Conservation (phyloP, 306 rosid genomes). For the Acacia confusa region DNA sequence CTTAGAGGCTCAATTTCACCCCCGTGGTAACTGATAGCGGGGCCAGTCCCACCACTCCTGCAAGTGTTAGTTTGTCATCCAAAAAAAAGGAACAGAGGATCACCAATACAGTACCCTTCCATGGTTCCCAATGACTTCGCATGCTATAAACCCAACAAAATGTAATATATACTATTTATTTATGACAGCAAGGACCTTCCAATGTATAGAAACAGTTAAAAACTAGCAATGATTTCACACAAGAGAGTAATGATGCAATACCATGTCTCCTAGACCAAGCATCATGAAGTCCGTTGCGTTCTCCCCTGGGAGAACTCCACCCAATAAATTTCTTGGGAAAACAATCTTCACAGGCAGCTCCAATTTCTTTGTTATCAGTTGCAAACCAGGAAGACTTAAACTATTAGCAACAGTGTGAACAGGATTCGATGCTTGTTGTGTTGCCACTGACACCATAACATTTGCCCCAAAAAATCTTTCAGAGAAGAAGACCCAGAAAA, state of each 20-base stretch:
- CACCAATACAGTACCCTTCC: conserved; percentile 6
- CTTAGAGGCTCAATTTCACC: background rate
- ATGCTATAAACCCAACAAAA: conserved; percentile 15
- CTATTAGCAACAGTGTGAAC: conserved; percentile 96
- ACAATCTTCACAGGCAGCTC: conserved; percentile 98
- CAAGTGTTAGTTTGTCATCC: background rate
- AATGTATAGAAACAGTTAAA: conserved; percentile 4
- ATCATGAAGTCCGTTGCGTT: conserved; percentile 88
- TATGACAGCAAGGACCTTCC: conserved; percentile 13
- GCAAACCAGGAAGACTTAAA: conserved; percentile 93
- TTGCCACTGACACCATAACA: conserved; percentile 99
- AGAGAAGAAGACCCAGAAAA: conserved; percentile 98
- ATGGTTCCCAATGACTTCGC: conserved; percentile 3
- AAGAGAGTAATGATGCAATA: conserved; percentile 41
- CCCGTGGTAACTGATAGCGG: background rate
- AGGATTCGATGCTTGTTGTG: conserved; percentile 94
- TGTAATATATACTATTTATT: conserved; percentile 6
- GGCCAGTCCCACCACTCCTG: background rate
- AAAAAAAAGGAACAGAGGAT: background rate
- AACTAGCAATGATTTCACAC: background rate
- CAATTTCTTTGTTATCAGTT: conserved; percentile 87
- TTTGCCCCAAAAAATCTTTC: conserved; percentile 96
- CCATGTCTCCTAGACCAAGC: conserved; percentile 99
- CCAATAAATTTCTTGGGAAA: conserved; percentile 88
- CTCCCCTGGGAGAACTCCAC: conserved; percentile 74